Conservation (phyloP, 176 grass and related monocot species). For the Aegilops bicornis region DNA sequence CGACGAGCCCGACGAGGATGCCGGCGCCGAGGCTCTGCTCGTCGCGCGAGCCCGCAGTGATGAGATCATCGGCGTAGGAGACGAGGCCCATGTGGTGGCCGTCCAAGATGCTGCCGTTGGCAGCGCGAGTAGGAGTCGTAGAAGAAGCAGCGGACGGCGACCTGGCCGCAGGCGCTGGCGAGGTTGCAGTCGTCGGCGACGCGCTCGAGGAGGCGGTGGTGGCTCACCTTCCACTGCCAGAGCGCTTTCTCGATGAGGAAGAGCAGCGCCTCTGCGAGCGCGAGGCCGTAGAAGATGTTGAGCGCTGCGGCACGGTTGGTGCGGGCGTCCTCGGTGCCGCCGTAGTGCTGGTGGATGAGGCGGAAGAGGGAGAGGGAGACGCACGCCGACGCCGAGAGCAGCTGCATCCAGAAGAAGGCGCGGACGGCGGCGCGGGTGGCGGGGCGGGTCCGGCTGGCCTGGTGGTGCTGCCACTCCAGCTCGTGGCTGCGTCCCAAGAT, state of each 20-base stretch:
- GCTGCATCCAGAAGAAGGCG: constrained; percentile 62
- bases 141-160: constrained; percentile 53
- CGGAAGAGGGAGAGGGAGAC: constrained; percentile 51
- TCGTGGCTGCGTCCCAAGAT: constrained; percentile 72
- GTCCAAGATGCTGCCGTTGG: constrained; percentile 48
- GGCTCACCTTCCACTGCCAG: constrained; percentile 50
- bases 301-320: constrained; percentile 41
- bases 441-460: constrained; percentile 35
- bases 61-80: constrained; percentile 53
- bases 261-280: constrained; percentile 58
- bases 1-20: constrained; percentile 44
- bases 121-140: constrained; percentile 59
- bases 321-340: constrained; percentile 21
- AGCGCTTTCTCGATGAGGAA: constrained; percentile 63
- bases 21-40: constrained; percentile 45
- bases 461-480: constrained; percentile 78
- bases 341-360: constrained; percentile 53
- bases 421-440: constrained; percentile 41
- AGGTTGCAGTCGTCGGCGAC: constrained; percentile 57
- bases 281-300: constrained; percentile 58
- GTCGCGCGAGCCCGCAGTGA: constrained; percentile 38
- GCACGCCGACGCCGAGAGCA: constrained; percentile 51
- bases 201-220: constrained; percentile 40
- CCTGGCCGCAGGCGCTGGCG: constrained; percentile 5
- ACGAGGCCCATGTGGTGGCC: constrained; percentile 49